Evolutionary conservation across 768 basidiomycete species (phyloP).

Genomic region (Hygrophoropsis aurantiaca): DNA sequence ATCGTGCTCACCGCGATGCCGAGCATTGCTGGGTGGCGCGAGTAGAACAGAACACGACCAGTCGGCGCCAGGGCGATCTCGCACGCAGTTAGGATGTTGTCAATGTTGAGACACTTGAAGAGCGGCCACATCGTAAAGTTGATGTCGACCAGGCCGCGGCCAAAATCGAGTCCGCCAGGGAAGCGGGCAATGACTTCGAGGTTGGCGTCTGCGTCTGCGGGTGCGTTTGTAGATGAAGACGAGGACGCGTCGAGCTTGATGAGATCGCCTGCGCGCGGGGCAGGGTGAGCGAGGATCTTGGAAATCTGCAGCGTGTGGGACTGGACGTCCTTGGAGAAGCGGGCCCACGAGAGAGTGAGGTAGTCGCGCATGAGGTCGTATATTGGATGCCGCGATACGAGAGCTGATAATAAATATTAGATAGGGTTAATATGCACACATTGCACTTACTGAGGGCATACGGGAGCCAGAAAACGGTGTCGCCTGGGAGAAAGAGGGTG

Average conservation of each 20-base stretch:
- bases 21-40: constrained; percentile 88
- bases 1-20: constrained; percentile 89
- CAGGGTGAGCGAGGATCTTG: constrained; percentile 84
- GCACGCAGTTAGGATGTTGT: constrained; percentile 90
- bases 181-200: constrained; percentile 88
- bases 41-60: constrained; percentile 85
- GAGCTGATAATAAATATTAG: constrained; percentile 55
- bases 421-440: constrained; percentile 9
- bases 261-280: constrained; percentile 83
- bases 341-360: constrained; percentile 92
- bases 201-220: constrained; percentile 38
- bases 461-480: constrained; percentile 93
- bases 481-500: constrained; percentile 83
- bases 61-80: constrained; percentile 91
- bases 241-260: constrained; percentile 82
- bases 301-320: constrained; percentile 89
- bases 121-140: constrained; percentile 98
- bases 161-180: constrained; percentile 92
- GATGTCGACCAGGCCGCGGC: constrained; percentile 86
- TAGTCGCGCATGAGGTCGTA: constrained; percentile 96
- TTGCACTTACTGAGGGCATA: constrained; percentile 77
- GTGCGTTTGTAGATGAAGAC: constrained; percentile 8
- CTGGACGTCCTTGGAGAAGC: constrained; percentile 92
- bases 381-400: constrained; percentile 90
- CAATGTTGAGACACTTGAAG: constrained; percentile 89